Evolutionary conservation across 306 rosid species (phyloP).

Genomic region (Vachellia collinsii): DNA sequence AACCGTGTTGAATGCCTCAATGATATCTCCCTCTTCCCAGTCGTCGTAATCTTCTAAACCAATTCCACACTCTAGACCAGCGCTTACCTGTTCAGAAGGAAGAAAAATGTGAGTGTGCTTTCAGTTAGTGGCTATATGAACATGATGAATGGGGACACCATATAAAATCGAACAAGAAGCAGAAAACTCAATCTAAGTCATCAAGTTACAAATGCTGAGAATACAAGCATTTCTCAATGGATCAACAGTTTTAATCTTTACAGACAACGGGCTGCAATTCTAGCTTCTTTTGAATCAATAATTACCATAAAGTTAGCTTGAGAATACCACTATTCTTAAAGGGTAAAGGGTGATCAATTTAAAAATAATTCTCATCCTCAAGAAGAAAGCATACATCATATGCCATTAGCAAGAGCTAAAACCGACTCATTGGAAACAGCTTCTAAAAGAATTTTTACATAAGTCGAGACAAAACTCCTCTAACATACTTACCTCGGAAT

Average conservation of each 20-base stretch:
- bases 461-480: no score
- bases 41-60: conserved; percentile 78
- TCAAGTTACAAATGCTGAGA: neutral
- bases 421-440: conserved; percentile 14
- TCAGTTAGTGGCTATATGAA: conserved; percentile 20
- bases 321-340: no score
- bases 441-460: no score
- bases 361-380: neutral
- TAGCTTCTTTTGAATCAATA: neutral
- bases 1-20: conserved; percentile 73
- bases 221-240: no score
- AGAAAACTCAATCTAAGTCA: neutral
- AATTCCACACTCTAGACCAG: conserved; percentile 96
- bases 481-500: no score
- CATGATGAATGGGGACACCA: neutral
- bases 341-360: no score
- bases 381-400: neutral
- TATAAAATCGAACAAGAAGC: conserved; percentile 15
- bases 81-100: conserved; percentile 66
- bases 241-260: no score
- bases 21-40: conserved; percentile 83
- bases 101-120: conserved; percentile 28
- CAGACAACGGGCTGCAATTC: conserved; percentile 2
- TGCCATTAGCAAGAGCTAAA: neutral
- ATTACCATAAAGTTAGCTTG: conserved; percentile 12